Evolutionary conservation across 192 early-diverging fungal species (phyloP).

Genomic region (Fimicolochytrium jonesii): DNA sequence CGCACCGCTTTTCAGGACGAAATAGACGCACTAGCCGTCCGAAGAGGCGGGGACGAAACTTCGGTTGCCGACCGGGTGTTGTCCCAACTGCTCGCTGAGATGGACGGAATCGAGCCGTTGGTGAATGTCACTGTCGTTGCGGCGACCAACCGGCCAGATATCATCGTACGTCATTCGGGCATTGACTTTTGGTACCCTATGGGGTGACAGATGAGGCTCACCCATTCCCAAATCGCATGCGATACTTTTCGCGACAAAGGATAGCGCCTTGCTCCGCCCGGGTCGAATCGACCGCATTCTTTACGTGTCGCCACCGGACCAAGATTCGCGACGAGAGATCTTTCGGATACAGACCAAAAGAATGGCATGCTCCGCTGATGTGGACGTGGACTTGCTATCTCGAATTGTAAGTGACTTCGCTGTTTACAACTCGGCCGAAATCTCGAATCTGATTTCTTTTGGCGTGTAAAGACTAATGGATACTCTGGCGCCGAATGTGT

Average conservation of each 20-base stretch:
- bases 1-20: constrained; percentile 64
- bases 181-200: no score
- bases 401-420: constrained; percentile 36
- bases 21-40: constrained; percentile 92
- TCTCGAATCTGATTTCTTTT: no score
- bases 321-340: constrained; percentile 70
- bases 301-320: constrained; percentile 90
- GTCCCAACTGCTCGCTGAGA: constrained; percentile 88
- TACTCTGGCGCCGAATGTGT: constrained; percentile 95
- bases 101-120: constrained; percentile 94
- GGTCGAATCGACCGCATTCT: constrained; percentile 93
- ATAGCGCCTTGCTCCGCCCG: constrained; percentile 85
- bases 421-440: no score
- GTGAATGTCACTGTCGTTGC: constrained; percentile 96
- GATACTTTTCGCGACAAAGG: constrained; percentile 42
- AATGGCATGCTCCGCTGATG: constrained; percentile 68
- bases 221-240: no score
- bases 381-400: constrained; percentile 66
- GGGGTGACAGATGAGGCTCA: no score
- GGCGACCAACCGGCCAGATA: constrained; percentile 96
- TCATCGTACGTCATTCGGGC: constrained; percentile 72
- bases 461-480: constrained; percentile 67
- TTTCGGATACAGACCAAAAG: constrained; percentile 67
- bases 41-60: constrained; percentile 62
- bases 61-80: constrained; percentile 93